Base-by-base conservation (phyloP, 306 rosid species). In the Cicer arietinum region DNA sequence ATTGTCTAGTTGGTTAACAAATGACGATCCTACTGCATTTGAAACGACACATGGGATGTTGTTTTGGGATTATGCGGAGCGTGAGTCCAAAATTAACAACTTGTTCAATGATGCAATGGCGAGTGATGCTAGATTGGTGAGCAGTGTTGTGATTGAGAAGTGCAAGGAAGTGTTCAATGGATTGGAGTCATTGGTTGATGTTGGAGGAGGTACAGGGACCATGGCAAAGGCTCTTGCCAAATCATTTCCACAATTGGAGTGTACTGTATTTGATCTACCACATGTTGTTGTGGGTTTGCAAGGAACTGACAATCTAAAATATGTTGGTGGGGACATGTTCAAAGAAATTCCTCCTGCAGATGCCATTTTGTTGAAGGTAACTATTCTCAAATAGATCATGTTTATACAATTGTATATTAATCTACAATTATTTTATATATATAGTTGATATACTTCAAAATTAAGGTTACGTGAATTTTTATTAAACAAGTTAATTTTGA, bases 191-290 rank as follows among this genome's bases (percentile, higher is more conserved):
- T 79, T 71, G 73, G 78, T 79, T 71, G 82, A 79, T 70, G 78
- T 79, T 79, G 82, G 78, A 18, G 82, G 82, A 62, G 77, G 82
- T 42, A 79, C 78, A 3, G 78, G 82, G 30, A 16, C 67, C 9
- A 3, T 79, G 67, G 73, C 78, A 62, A 79, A 43, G 12, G 67
- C 67, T 14, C 22, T 79, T 62, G 82, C 78, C 0, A 53, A 63
- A 51, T 43, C 59, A n/a, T 69, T 78, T 37, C 71, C 81, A 16
- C 7, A 61, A 3, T 0, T 70, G 30, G 57, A 69, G 3, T 70
- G 77, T 16, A 10, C 2, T 9, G 77, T 61, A 2, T 41, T 63
- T 16, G 69, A 41, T 63, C 50, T 63, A n/a, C 69, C 69, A 4
- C 69, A 40, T 41, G 69, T 63, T 41, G 69, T 63, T 16, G 14